These are phyloP conservation scores for Ogataea parapolymorpha DNA, from an alignment of 805 yeast genomes.

Conservation along the genomic window DNA sequence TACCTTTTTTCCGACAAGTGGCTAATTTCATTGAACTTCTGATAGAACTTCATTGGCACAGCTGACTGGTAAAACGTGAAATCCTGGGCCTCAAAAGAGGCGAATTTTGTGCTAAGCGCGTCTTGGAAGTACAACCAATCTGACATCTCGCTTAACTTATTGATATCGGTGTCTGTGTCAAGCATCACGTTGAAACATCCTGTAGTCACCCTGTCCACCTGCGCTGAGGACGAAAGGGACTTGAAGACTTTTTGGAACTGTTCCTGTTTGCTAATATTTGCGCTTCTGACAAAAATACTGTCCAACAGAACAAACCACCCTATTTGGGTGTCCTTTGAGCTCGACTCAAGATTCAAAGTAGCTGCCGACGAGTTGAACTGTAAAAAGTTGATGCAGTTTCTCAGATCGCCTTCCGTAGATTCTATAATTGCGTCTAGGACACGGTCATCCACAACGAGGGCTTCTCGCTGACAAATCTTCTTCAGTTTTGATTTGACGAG, in stretches of 20 bases:
- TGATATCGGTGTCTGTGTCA: constrained; percentile 60
- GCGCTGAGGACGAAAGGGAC: constrained; percentile 43
- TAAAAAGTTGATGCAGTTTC: constrained; percentile 79
- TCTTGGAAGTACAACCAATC: constrained; percentile 82
- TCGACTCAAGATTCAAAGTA: constrained; percentile 14
- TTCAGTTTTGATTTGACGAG: constrained; percentile 45
- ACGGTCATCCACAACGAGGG: constrained; percentile 43
- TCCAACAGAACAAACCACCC: constrained; percentile 69
- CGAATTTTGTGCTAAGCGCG: constrained; percentile 43
- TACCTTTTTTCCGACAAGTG: constrained; percentile 25
- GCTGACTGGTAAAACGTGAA: constrained; percentile 44
- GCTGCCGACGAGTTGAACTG: constrained; percentile 51
- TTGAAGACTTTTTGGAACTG: constrained; percentile 48
- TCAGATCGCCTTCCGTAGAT: constrained; percentile 73
- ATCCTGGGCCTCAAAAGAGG: constrained; percentile 41
- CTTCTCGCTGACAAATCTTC: constrained; percentile 55
- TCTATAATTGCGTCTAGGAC: constrained; percentile 64
- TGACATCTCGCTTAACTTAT: constrained; percentile 56
- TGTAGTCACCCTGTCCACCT: constrained; percentile 60
- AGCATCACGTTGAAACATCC: constrained; percentile 70
- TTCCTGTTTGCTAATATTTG: constrained; percentile 42
- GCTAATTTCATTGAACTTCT: constrained; percentile 58
- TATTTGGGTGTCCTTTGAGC: constrained; percentile 55
- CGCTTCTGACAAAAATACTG: constrained; percentile 53
- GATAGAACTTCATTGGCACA: constrained; percentile 60